Percentiles rank a stretch among this genome's conserved stretches.
phyloP scores from a whole-genome alignment of 352 stramenopile species.

The Plasmopara muralis region DNA sequence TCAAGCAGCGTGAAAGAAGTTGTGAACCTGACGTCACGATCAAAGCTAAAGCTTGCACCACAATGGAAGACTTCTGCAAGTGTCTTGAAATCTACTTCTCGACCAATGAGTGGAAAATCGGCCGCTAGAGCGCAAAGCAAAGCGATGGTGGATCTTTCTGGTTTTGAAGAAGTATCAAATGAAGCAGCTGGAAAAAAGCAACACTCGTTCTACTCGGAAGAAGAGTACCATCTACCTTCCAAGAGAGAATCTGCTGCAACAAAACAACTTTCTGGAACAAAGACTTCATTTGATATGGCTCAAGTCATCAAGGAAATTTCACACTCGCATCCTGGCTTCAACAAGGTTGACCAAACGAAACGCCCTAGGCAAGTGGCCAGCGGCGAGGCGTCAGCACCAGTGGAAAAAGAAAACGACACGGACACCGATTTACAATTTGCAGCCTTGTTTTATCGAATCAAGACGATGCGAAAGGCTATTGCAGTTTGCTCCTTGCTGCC shows the following conservation, averaged over 20 bases:
- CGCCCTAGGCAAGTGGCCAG: constrained; percentile 7
- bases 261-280: constrained; percentile 25
- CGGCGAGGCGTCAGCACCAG: constrained; percentile 6
- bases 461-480: constrained; percentile 70
- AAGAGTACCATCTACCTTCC: constrained; percentile 32
- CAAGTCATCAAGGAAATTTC: constrained; percentile 60
- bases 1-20: constrained; percentile 9
- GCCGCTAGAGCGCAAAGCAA: constrained; percentile 43
- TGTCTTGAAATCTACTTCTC: constrained; percentile 16
- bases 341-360: constrained; percentile 12
- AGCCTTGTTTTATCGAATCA: constrained; percentile 74
- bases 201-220: constrained; percentile 73
- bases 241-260: constrained; percentile 14
- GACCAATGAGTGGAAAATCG: constrained; percentile 55
- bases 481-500: constrained; percentile 60
- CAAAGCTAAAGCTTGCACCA: constrained; percentile 20
- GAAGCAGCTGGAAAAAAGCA: constrained; percentile 49
- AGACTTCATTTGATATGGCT: constrained; percentile 47
- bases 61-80: constrained; percentile 9
- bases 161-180: constrained; percentile 33
- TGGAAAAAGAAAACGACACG: constrained; percentile 48
- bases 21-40: constrained; percentile 17
- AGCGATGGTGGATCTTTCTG: constrained; percentile 40
- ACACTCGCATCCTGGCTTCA: constrained; percentile 37
- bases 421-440: constrained; percentile 47